Percentiles rank a stretch among this genome's conserved stretches.
Conservation (phyloP, 306 rosid genomes). For the Vicia faba region DNA sequence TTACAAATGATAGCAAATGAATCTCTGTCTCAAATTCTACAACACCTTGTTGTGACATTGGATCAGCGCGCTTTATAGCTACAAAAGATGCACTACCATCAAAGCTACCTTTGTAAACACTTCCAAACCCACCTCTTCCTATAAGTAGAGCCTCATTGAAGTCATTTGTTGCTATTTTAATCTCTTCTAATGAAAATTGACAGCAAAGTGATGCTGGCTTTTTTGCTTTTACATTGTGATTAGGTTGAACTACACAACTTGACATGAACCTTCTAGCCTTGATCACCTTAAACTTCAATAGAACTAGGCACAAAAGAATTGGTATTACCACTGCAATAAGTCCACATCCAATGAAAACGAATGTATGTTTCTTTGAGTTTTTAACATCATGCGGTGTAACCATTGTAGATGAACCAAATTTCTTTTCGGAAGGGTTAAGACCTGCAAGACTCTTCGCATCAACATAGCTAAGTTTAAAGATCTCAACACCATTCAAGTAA, state of each 20-base stretch:
- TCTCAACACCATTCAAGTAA: constrained; percentile 48
- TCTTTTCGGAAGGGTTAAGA: constrained; percentile 12
- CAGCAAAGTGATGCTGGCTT: constrained; percentile 7
- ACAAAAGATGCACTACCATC: constrained; percentile 31
- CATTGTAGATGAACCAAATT: neutral
- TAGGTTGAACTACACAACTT: constrained; percentile 1
- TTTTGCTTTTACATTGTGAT: neutral
- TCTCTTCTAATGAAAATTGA: constrained; percentile 32
- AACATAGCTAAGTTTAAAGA: constrained; percentile 35
- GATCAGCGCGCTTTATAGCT: constrained; percentile 42
- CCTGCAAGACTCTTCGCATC: constrained; percentile 35
- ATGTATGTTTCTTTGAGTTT: neutral
- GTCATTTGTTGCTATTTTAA: constrained; percentile 42
- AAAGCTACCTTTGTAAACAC: constrained; percentile 43
- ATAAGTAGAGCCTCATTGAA: constrained; percentile 34
- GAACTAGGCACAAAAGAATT: constrained; percentile 29
- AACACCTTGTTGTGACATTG: constrained; percentile 48
- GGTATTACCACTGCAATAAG: neutral
- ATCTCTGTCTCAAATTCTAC: constrained; percentile 45
- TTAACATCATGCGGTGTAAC: neutral
- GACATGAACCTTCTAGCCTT: constrained; percentile 14
- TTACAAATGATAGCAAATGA: constrained; percentile 38
- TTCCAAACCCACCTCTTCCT: constrained; percentile 46
- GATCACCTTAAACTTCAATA: constrained; percentile 13
- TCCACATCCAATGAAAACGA: constrained; percentile 25